Base-by-base conservation (phyloP, 2,329 filamentous ascomycete species). In the Hypoxylon sp. region DNA sequence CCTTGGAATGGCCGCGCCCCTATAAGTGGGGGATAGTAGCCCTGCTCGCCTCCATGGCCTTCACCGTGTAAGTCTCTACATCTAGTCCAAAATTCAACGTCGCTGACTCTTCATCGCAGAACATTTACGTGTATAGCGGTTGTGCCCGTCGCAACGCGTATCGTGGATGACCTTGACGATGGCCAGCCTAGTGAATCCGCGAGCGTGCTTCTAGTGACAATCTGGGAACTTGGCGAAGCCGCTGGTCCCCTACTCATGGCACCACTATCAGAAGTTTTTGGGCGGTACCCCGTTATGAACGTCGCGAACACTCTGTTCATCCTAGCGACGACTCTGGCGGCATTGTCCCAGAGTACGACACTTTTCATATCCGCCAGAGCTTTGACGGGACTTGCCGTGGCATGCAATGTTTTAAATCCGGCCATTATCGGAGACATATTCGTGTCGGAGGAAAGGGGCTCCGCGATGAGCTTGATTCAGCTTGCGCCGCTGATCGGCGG, bases 161-260 rank as follows among this genome's bases (percentile, higher is more conserved):
- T 88, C 67, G 81, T 85, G 21, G 70, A 76, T 1, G 85, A 88
- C 61, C 79, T 83, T 50, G 75, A 80, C 61, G 55, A 71, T 16
- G 75, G 78, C n/a, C 68, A 73, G 8, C 71, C 77, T 27, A 79
- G 78, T 75, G 82, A 82, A 61, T 82, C 83, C 0, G 79, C 84
- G 14, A 82, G 80, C 70, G 84, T 86, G 39, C 80, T 94, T 46
- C 87, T 92, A 57, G 88, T 93, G 7, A 91, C 89, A 0, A 87
- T 92, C 63, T 90, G 90, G 82, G 86, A 93, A 64, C 83, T 92
- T 0, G 90, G 90, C 65, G 87, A 89, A 69, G 85, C 85, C 1
- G 84, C 87, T 5, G 88, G 88, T 0, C 88, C 88, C 0, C 76
- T 85, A 0, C 76, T 90, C 30, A 86, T 89, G 71, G 88, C 87